These are phyloP conservation scores for Crithidia acanthocephali DNA, from an alignment of 208 protist genomes.

Conservation along the genomic window DNA sequence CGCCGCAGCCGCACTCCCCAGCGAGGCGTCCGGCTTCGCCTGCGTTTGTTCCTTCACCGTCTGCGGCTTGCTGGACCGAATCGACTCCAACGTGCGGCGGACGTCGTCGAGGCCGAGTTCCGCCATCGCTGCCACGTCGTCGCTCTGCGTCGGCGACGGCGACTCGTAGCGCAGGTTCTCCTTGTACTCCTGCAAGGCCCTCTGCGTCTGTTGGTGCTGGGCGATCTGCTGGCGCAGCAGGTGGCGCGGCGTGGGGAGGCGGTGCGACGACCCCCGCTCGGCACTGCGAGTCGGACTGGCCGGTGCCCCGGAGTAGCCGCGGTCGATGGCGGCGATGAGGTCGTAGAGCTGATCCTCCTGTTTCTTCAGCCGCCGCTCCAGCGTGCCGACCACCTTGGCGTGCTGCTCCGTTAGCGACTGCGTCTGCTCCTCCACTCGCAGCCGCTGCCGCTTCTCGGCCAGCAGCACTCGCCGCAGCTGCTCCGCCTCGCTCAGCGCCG, in stretches of 20 bases:
- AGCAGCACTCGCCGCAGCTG: conserved; percentile 55
- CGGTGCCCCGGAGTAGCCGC: conserved; percentile 27
- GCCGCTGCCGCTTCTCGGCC: conserved; percentile 79
- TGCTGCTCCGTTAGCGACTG: conserved; percentile 84
- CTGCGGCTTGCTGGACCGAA: conserved; percentile 41
- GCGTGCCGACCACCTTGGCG: conserved; percentile 66
- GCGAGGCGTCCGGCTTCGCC: neutral
- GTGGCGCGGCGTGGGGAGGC: conserved; percentile 50
- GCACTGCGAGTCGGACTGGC: conserved; percentile 17
- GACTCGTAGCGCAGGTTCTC: conserved; percentile 28
- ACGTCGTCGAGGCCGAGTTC: conserved; percentile 38
- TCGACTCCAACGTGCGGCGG: conserved; percentile 36
- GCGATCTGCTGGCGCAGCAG: conserved; percentile 64
- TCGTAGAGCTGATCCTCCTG: conserved; percentile 83
- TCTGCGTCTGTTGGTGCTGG: conserved; percentile 70
- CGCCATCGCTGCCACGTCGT: conserved; percentile 30
- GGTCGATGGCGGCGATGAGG: conserved; percentile 49
- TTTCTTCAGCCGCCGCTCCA: conserved; percentile 74
- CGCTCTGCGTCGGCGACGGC: conserved; percentile 19
- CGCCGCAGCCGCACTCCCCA: neutral
- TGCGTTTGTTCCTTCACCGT: conserved; percentile 8
- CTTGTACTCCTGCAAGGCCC: conserved; percentile 53
- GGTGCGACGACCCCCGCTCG: conserved; percentile 22
- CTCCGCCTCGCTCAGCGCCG: conserved; percentile 27
- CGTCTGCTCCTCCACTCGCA: conserved; percentile 87